These are phyloP conservation scores for Populus hybrid DNA, from an alignment of 441 rosid species.

Conservation along the genomic window DNA sequence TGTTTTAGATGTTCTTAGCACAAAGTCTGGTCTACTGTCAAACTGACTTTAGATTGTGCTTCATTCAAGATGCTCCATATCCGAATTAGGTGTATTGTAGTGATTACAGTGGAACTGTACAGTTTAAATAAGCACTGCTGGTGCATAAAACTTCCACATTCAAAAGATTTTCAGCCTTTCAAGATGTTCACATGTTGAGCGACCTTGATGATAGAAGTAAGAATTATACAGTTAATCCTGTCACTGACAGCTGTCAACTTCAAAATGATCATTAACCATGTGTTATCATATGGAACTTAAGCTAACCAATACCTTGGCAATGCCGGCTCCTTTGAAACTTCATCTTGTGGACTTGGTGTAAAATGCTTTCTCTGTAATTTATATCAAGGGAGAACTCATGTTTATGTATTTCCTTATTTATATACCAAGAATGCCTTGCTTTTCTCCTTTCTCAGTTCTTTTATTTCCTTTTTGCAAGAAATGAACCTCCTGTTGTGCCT, in stretches of 20 bases:
- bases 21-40: not conserved
- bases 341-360: not conserved
- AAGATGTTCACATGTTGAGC: not conserved
- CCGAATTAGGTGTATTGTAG: not conserved
- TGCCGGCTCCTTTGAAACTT: not conserved
- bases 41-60: not conserved
- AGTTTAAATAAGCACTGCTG: not conserved
- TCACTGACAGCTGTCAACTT: not conserved
- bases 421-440: not conserved
- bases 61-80: not conserved
- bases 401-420: not conserved
- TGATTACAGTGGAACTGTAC: not conserved
- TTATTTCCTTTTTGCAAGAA: slow-evolving; percentile 35
- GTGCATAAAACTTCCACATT: not conserved
- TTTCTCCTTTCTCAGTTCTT: slow-evolving; percentile 21
- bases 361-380: not conserved
- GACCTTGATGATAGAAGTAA: not conserved
- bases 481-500: slow-evolving; percentile 49
- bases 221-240: not conserved
- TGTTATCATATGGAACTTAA: not conserved
- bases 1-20: not conserved
- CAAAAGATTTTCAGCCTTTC: not conserved
- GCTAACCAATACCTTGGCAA: not conserved
- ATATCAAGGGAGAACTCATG: not conserved
- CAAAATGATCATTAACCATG: not conserved